These are phyloP conservation scores for Penicillium sp. DNA, from an alignment of 2,329 filamentous ascomycete species.

Conservation along the genomic window DNA sequence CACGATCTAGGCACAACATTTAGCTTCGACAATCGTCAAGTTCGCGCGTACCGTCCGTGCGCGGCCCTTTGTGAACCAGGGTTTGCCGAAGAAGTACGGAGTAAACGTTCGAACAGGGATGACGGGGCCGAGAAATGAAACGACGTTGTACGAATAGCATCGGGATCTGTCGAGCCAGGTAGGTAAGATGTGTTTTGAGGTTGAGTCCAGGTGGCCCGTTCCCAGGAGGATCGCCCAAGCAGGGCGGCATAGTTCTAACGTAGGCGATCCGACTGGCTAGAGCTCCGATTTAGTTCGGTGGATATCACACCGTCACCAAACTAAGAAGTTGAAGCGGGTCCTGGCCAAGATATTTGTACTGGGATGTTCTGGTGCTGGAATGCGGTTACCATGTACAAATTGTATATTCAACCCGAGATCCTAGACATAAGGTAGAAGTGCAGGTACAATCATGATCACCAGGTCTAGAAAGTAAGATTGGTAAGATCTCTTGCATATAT, in stretches of 20 bases:
- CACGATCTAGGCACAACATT: slow-evolving; percentile 23
- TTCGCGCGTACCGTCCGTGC: slow-evolving; percentile 19
- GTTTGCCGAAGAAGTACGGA: slow-evolving; percentile 5
- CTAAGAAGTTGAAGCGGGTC: slow-evolving; percentile 7
- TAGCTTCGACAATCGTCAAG: slow-evolving; percentile 19
- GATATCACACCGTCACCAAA: slow-evolving; percentile 15
- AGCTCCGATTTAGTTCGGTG: slow-evolving; percentile 9
- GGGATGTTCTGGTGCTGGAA: neutral
- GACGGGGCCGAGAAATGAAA: neutral
- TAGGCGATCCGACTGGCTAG: slow-evolving; percentile 18
- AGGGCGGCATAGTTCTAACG: slow-evolving; percentile 1
- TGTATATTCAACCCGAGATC: neutral
- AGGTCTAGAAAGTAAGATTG: slow-evolving; percentile 2
- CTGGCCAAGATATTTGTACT: slow-evolving; percentile 2
- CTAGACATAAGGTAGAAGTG: slow-evolving; percentile 6
- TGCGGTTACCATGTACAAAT: neutral
- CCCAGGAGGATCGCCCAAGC: slow-evolving; percentile 7
- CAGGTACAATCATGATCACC: slow-evolving; percentile 11
- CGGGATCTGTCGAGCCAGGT: slow-evolving; percentile 2
- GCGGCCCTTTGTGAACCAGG: slow-evolving; percentile 10
- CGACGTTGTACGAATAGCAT: slow-evolving; percentile 8
- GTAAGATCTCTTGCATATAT: neutral
- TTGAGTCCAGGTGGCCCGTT: slow-evolving; percentile 5
- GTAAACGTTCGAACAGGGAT: slow-evolving; percentile 10
- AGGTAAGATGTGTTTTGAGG: neutral